A percentile compares a stretch with the other conserved stretches of the same genome.
Evolutionary conservation across 306 rosid species (phyloP).

Genomic region (Castanea mollissima): DNA sequence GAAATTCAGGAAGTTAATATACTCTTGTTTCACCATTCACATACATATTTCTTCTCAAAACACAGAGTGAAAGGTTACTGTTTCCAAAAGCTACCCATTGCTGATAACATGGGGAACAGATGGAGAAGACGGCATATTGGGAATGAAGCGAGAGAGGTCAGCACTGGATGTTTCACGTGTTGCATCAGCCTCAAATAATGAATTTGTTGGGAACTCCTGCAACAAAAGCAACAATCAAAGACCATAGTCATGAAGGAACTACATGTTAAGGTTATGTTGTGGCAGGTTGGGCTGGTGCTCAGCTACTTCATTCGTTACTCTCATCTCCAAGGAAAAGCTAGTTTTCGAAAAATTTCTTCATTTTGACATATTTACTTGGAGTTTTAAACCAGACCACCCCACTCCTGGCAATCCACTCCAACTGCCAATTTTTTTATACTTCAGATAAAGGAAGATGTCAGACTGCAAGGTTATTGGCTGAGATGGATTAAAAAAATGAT

Average conservation of each 20-base stretch:
- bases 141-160: conserved; percentile 64
- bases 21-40: background rate
- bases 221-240: background rate
- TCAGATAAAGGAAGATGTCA: background rate
- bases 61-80: conserved; percentile 38
- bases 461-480: background rate
- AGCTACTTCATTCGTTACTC: background rate
- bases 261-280: no score
- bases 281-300: background rate
- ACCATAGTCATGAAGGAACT: background rate
- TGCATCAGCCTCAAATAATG: conserved; percentile 63
- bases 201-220: conserved; percentile 72
- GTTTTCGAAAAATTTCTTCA: background rate
- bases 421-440: background rate
- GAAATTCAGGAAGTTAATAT: background rate
- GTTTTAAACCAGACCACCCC: background rate
- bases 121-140: conserved; percentile 61
- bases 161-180: conserved; percentile 79
- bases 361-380: background rate
- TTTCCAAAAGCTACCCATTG: conserved; percentile 87
- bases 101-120: conserved; percentile 66
- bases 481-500: background rate
- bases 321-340: background rate
- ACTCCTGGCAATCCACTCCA: no score
- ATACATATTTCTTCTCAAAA: background rate